phyloP scores from a whole-genome alignment of 768 basidiomycete genomes.

The Agaricus bisporus region DNA sequence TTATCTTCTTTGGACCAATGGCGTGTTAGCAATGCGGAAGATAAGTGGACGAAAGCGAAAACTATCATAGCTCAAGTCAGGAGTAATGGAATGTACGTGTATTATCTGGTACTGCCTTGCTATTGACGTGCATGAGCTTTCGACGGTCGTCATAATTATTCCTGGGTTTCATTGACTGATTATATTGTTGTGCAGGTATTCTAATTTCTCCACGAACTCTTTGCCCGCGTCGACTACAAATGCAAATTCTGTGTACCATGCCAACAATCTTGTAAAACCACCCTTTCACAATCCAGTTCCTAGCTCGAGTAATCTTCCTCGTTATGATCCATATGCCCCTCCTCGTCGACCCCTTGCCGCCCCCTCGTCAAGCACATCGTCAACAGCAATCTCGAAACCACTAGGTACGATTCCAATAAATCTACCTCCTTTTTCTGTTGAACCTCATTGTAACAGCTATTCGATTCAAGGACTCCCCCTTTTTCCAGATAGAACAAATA shows the following conservation, averaged over 20 bases:
- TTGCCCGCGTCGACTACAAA: not conserved
- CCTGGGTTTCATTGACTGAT: constrained; percentile 9
- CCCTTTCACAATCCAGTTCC: constrained; percentile 10
- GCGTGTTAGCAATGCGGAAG: constrained; percentile 47
- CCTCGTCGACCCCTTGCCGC: constrained; percentile 38
- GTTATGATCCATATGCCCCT: constrained; percentile 65
- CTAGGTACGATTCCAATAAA: constrained; percentile 19
- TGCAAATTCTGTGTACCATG: constrained; percentile 17
- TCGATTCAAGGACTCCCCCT: constrained; percentile 77
- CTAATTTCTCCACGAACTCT: constrained; percentile 6
- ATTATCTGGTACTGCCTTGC: constrained; percentile 5
- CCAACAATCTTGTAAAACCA: constrained; percentile 7
- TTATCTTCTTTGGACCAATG: constrained; percentile 51
- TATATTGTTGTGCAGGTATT: constrained; percentile 11
- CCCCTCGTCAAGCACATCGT: constrained; percentile 29
- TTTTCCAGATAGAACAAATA: constrained; percentile 60
- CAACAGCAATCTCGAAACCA: constrained; percentile 22
- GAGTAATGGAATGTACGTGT: constrained; percentile 58
- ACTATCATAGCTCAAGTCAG: constrained; percentile 63
- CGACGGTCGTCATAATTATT: constrained; percentile 1
- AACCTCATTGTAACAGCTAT: constrained; percentile 39
- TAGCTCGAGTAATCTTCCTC: constrained; percentile 30
- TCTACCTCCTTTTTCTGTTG: constrained; percentile 2
- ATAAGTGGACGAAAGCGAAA: constrained; percentile 68
- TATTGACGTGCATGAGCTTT: constrained; percentile 2